A percentile compares a stretch with the other conserved stretches of the same genome.
These are phyloP conservation scores for Chenopodium suecicum DNA, from an alignment of 148 eudicot species.

Conservation along the genomic window DNA sequence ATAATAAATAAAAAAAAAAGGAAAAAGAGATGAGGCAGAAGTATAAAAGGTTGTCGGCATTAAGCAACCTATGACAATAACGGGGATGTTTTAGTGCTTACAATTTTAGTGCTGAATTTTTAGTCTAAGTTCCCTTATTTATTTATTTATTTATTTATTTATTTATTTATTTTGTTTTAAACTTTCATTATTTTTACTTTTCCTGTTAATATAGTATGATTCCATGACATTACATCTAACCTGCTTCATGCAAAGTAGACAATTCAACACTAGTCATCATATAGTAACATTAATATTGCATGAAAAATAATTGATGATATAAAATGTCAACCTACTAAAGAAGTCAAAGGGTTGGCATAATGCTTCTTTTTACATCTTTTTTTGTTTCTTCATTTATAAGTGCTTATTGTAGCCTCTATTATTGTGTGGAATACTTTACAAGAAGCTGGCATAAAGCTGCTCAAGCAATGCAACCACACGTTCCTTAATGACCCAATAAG, in stretches of 20 bases:
- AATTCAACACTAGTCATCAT: constrained; percentile 7
- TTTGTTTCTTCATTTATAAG: too few relatives aligned
- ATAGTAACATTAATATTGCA: neutral
- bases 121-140: neutral
- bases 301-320: neutral
- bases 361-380: neutral
- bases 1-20: neutral
- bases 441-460: neutral
- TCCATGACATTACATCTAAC: neutral
- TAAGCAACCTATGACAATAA: neutral
- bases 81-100: neutral
- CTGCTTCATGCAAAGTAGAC: neutral
- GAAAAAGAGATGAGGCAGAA: neutral
- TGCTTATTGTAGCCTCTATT: too few relatives aligned
- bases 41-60: constrained; percentile 13
- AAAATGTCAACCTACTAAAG: neutral
- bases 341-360: neutral
- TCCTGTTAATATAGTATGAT: neutral
- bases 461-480: neutral
- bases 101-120: neutral
- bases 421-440: neutral
- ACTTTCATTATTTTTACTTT: neutral
- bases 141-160: too few relatives aligned
- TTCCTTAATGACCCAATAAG: neutral
- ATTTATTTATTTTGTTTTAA: neutral